A percentile compares a stretch with the other conserved stretches of the same genome.
phyloP scores from a whole-genome alignment of 352 stramenopile genomes.

The Phytopythium helicoides region DNA sequence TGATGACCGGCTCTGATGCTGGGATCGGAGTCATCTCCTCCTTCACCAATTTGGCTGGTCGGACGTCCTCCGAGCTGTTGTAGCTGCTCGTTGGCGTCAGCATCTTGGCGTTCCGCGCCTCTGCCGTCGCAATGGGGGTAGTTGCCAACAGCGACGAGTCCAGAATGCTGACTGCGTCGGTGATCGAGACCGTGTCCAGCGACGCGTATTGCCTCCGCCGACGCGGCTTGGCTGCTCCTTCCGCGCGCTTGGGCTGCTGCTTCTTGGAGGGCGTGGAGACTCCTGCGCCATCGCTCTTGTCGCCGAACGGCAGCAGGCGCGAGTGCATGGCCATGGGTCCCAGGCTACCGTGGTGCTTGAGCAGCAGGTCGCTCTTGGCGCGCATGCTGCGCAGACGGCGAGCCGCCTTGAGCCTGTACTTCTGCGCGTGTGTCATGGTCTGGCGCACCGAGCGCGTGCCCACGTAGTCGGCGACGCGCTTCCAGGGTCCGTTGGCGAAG shows the following conservation, averaged over 20 bases:
- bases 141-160: constrained; percentile 23
- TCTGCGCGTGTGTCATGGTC: constrained; percentile 81
- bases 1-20: constrained; percentile 10
- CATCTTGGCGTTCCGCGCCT: constrained; percentile 1
- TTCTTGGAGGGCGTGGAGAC: constrained; percentile 1
- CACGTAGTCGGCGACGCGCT: constrained; percentile 66
- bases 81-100: neutral
- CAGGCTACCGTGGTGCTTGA: neutral
- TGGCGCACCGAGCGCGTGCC: constrained; percentile 75
- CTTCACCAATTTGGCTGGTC: neutral
- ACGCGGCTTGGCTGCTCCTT: neutral
- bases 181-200: constrained; percentile 26
- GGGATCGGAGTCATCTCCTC: constrained; percentile 12
- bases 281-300: neutral
- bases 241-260: neutral
- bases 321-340: neutral
- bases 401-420: constrained; percentile 67
- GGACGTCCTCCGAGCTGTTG: neutral
- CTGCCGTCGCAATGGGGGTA: constrained; percentile 1
- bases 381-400: constrained; percentile 37
- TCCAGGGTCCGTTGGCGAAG: constrained; percentile 71
- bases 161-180: constrained; percentile 39
- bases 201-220: constrained; percentile 3
- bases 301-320: constrained; percentile 1
- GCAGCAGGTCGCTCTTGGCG: constrained; percentile 8